Evolutionary conservation across 352 stramenopile genomes (phyloP).

Genomic region (Phytophthora quininea): DNA sequence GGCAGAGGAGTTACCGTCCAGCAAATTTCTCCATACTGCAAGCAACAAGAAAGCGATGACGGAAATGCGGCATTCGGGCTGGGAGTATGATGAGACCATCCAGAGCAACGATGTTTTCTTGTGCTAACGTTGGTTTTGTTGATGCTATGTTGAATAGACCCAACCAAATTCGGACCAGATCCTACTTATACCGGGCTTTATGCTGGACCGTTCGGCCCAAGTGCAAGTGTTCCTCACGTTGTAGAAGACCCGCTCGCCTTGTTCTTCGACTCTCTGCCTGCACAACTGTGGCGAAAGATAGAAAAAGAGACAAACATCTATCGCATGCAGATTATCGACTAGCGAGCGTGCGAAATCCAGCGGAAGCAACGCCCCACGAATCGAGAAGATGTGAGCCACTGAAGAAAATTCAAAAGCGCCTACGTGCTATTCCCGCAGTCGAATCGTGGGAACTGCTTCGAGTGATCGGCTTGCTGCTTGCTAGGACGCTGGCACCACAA

Average conservation of each 20-base stretch:
- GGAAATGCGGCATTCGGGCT: neutral
- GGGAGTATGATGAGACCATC: neutral
- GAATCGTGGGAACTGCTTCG: slow-evolving; percentile 3
- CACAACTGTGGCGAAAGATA: neutral
- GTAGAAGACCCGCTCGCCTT: neutral
- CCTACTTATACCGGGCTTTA: neutral
- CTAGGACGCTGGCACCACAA: slow-evolving; percentile 4
- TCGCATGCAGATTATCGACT: neutral
- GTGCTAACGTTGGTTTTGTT: neutral
- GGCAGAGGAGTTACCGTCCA: neutral
- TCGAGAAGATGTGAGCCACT: neutral
- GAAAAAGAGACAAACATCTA: neutral
- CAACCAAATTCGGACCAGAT: neutral
- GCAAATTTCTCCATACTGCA: neutral
- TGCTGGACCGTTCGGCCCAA: neutral
- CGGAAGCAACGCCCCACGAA: neutral
- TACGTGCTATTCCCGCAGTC: neutral
- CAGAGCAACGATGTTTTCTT: neutral
- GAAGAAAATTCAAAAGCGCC: neutral
- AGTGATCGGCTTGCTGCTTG: neutral
- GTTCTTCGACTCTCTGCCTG: neutral
- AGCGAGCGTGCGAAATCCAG: neutral
- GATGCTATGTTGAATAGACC: neutral
- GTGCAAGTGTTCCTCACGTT: neutral
- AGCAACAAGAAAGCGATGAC: neutral